A percentile compares a stretch with the other conserved stretches of the same genome.
Conservation (phyloP, 2,329 filamentous ascomycete species). For the Nigrospora sphaerica region DNA sequence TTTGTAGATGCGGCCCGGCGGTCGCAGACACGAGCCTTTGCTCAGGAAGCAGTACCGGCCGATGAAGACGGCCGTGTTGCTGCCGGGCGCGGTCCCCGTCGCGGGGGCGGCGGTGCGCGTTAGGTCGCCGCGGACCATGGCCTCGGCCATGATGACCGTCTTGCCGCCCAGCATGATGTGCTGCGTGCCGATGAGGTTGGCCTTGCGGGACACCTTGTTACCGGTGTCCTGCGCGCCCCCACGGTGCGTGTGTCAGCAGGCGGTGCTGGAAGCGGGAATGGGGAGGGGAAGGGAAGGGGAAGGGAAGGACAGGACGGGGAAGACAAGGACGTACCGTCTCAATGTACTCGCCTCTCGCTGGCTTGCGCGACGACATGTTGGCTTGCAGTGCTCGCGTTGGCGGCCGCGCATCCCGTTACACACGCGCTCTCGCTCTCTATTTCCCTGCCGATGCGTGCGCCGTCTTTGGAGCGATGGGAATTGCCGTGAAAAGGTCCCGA, state of each 20-base stretch:
- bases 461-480: too few species aligned
- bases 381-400: background rate
- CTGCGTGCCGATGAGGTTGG: conserved; percentile 86
- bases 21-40: conserved; percentile 69
- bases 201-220: conserved; percentile 94
- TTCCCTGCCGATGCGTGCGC: too few species aligned
- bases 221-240: conserved; percentile 67
- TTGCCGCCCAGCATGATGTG: conserved; percentile 97
- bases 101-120: conserved; percentile 47
- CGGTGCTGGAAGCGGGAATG: conserved; percentile 2
- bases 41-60: conserved; percentile 89
- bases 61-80: conserved; percentile 70
- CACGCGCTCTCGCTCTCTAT: too few species aligned
- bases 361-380: conserved; percentile 69
- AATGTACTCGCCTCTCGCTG: conserved; percentile 86
- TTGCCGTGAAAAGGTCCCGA: too few species aligned
- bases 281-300: background rate
- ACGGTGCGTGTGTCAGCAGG: background rate
- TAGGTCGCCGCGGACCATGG: conserved; percentile 88
- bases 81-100: conserved; percentile 32
- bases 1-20: conserved; percentile 75
- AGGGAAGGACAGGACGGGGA: background rate
- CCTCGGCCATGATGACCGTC: conserved; percentile 92
- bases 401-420: too few species aligned
- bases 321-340: conserved; percentile 63